A percentile compares a stretch with the other conserved stretches of the same genome.
Evolutionary conservation across 2,329 filamentous ascomycete species (phyloP).

Genomic region (Graphilbum fragrans): DNA sequence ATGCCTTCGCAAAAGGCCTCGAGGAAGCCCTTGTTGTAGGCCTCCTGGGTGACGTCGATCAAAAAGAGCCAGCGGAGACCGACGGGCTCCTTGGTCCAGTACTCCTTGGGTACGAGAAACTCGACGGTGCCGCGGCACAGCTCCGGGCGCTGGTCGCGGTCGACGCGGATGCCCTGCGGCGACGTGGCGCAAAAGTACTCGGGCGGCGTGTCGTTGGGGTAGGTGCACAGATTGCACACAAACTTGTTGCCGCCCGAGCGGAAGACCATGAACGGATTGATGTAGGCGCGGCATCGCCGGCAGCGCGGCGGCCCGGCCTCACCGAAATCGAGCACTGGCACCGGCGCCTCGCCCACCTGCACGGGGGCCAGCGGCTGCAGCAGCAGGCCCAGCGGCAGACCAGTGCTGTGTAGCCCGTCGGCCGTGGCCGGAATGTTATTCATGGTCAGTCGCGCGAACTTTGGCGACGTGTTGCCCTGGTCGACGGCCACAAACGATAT

Average conservation of each 20-base stretch:
- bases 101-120: constrained; percentile 94
- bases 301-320: constrained; percentile 83
- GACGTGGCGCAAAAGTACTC: constrained; percentile 93
- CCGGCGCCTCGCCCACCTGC: constrained; percentile 71
- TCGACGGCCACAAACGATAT: constrained; percentile 89
- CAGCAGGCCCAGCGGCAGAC: constrained; percentile 74
- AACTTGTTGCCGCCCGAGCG: constrained; percentile 88
- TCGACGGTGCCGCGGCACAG: constrained; percentile 87
- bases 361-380: constrained; percentile 78
- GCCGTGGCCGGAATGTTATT: constrained; percentile 82
- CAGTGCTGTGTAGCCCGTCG: constrained; percentile 70
- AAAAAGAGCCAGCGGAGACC: constrained; percentile 81
- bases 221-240: constrained; percentile 95
- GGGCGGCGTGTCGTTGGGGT: constrained; percentile 83
- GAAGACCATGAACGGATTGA: constrained; percentile 99
- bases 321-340: constrained; percentile 92
- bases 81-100: constrained; percentile 91
- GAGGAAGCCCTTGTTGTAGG: constrained; percentile 80
- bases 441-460: constrained; percentile 80
- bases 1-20: constrained; percentile 88
- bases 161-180: constrained; percentile 73
- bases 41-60: constrained; percentile 86
- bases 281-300: constrained; percentile 85
- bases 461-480: constrained; percentile 92
- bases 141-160: constrained; percentile 81